Conservation (phyloP, 306 rosid genomes). For the Castanospermum australe region DNA sequence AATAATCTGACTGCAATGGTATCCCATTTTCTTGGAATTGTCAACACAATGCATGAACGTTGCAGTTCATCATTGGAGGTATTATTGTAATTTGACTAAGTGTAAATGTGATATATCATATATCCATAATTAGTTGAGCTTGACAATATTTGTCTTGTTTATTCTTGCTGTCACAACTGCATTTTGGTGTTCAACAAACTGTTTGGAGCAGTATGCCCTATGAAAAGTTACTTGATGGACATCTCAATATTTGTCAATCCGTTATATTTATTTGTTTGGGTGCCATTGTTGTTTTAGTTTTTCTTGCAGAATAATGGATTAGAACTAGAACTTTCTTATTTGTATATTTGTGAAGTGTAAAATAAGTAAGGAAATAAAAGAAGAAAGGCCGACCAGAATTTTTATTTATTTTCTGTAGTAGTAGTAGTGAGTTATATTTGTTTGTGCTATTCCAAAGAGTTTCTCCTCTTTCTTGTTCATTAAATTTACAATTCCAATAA, state of each 20-base stretch:
- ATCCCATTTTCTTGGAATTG: constrained; percentile 80
- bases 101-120: neutral
- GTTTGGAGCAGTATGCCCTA: neutral
- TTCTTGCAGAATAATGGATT: neutral
- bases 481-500: neutral
- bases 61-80: constrained; percentile 87
- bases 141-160: neutral
- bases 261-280: neutral
- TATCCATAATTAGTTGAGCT: neutral
- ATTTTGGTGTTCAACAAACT: constrained; percentile 1
- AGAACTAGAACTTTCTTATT: neutral
- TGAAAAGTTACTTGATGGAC: neutral
- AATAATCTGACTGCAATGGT: constrained; percentile 53
- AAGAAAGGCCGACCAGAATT: neutral
- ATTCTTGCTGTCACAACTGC: neutral
- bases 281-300: neutral
- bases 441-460: neutral
- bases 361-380: neutral
- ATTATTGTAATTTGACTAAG: constrained; percentile 28
- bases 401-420: neutral
- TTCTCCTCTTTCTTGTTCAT: neutral
- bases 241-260: neutral
- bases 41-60: constrained; percentile 81
- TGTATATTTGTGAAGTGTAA: neutral
- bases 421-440: neutral